phyloP scores from a whole-genome alignment of 345 rosid genomes.

The Lepidium aucheri region DNA sequence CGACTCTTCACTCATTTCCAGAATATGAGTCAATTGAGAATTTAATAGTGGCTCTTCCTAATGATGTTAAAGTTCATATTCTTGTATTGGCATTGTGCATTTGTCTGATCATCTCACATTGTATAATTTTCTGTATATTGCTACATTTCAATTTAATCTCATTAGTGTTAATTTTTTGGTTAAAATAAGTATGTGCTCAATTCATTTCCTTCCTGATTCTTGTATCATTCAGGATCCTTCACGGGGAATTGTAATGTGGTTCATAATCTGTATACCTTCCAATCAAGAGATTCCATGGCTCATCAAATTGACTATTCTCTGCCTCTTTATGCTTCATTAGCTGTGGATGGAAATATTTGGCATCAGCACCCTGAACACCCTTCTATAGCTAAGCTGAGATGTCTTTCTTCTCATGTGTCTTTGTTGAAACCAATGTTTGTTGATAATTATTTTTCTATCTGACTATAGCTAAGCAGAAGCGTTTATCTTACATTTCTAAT shows the following conservation, averaged over 20 bases:
- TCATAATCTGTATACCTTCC: background rate
- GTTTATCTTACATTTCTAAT: background rate
- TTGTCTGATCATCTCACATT: background rate
- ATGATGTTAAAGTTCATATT: background rate
- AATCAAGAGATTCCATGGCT: background rate
- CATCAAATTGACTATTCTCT: too few relatives aligned
- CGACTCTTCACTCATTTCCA: background rate
- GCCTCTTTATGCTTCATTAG: background rate
- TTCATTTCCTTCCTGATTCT: background rate
- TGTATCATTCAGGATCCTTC: background rate
- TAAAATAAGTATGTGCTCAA: background rate
- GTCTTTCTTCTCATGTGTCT: background rate
- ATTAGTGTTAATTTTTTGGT: background rate
- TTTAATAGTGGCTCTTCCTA: background rate
- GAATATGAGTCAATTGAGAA: too few relatives aligned
- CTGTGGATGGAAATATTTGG: background rate
- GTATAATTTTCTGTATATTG: background rate
- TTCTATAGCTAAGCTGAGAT: background rate
- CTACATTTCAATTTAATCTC: background rate
- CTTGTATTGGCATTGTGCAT: background rate
- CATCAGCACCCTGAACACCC: background rate
- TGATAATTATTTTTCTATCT: background rate
- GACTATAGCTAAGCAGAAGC: background rate
- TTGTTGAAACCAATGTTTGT: background rate
- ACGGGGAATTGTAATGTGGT: background rate